Evolutionary conservation across 495 filamentous ascomycete genomes (phyloP).

Genomic region (Lasiosphaeriaceae sp.): DNA sequence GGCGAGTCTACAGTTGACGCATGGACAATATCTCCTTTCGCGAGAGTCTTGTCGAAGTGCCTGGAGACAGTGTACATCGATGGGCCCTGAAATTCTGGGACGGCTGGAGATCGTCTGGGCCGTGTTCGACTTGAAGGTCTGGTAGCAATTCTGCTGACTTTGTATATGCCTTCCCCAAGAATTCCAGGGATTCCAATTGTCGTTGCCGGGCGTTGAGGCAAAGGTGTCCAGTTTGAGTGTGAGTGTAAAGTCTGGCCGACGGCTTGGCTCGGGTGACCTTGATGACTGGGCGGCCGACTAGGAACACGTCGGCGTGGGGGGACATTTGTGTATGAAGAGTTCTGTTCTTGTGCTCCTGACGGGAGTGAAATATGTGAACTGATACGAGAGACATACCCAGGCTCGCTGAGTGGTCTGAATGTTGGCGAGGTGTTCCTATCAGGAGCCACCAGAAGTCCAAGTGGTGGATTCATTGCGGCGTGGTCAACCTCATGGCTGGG

Average conservation of each 20-base stretch:
- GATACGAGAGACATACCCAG: background rate
- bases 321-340: background rate
- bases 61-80: conserved; percentile 10
- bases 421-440: too few species aligned
- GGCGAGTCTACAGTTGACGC: background rate
- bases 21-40: conserved; percentile 2
- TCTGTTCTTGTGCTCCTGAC: conserved; percentile 1
- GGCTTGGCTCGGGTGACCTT: background rate
- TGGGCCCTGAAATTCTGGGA: conserved; percentile 1
- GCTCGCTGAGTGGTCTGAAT: background rate
- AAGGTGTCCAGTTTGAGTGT: background rate
- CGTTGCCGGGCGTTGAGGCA: conserved; percentile 14
- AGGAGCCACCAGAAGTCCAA: background rate
- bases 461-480: background rate
- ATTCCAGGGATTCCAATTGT: conserved; percentile 18
- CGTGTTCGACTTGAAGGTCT: conserved; percentile 4
- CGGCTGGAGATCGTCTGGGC: conserved; percentile 1
- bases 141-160: conserved; percentile 22
- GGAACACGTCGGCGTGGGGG: background rate
- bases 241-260: background rate
- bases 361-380: background rate
- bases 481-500: background rate
- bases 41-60: conserved; percentile 17
- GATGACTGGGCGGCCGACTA: conserved; percentile 16
- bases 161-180: conserved; percentile 26